phyloP scores from a whole-genome alignment of 805 yeast species.

The Wickerhamiella musiphila region DNA sequence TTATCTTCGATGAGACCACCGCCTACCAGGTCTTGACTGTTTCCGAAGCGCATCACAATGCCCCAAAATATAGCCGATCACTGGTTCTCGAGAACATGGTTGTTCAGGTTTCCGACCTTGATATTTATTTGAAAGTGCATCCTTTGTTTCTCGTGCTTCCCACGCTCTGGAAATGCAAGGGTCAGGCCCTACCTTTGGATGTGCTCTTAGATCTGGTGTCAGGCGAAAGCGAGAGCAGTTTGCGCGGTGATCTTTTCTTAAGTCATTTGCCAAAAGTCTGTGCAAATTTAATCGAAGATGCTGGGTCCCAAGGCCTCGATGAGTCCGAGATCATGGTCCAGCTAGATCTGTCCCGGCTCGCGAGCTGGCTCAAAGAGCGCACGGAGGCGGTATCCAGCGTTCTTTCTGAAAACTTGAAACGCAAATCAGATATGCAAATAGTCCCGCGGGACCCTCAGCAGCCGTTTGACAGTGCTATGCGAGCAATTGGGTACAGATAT shows the following conservation, averaged over 20 bases:
- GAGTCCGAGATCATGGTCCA: conserved; percentile 6
- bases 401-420: conserved; percentile 10
- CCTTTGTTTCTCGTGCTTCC: conserved; percentile 16
- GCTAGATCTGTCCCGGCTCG: conserved; percentile 8
- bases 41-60: conserved; percentile 7
- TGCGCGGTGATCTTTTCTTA: conserved; percentile 8
- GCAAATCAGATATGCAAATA: conserved; percentile 6
- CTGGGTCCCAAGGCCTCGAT: too few relatives aligned
- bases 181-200: conserved; percentile 14
- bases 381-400: conserved; percentile 6
- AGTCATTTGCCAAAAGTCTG: conserved; percentile 6
- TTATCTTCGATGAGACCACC: conserved; percentile 5
- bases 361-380: conserved; percentile 10
- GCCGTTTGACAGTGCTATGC: conserved; percentile 10
- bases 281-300: too few relatives aligned
- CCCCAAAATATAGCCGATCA: conserved; percentile 4
- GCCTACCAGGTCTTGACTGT: conserved; percentile 15
- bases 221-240: conserved; percentile 6
- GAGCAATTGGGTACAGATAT: conserved; percentile 5
- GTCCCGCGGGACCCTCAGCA: conserved; percentile 10
- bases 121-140: conserved; percentile 14
- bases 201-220: conserved; percentile 14
- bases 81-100: conserved; percentile 8
- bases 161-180: conserved; percentile 9
- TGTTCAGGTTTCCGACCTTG: conserved; percentile 4